Conservation (phyloP, 805 yeast genomes). For the Metschnikowia noctiluminum region DNA sequence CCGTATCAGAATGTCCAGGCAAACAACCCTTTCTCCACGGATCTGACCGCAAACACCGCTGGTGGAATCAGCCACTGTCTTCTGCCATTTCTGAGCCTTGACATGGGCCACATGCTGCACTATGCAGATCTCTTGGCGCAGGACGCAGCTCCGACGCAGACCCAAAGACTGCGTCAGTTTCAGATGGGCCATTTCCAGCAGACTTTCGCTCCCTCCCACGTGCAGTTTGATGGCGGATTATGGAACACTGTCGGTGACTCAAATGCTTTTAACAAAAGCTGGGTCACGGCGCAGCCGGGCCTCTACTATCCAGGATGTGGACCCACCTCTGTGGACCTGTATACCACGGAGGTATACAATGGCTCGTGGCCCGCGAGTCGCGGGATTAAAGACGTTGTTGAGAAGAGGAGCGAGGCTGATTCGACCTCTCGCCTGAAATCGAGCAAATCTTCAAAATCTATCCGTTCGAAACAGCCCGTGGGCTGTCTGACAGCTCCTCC, state of each 20-base stretch:
- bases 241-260: background rate
- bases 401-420: background rate
- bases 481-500: background rate
- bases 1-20: background rate
- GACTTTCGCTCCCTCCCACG: background rate
- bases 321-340: constrained; percentile 1
- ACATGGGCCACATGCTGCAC: constrained; percentile 23
- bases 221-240: background rate
- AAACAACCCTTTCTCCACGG: background rate
- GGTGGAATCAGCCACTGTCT: background rate
- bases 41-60: background rate
- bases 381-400: background rate
- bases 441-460: background rate
- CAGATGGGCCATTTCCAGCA: constrained; percentile 7
- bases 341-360: background rate
- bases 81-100: constrained; percentile 11
- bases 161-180: constrained; percentile 28
- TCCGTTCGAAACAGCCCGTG: background rate
- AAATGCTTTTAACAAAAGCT: background rate
- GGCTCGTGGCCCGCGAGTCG: background rate
- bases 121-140: constrained; percentile 26
- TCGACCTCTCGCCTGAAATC: background rate
- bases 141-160: constrained; percentile 24
- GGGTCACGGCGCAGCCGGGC: background rate
- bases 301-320: background rate